Evolutionary conservation across 2,329 filamentous ascomycete genomes (phyloP).

Genomic region (Exophiala aquamarina): DNA sequence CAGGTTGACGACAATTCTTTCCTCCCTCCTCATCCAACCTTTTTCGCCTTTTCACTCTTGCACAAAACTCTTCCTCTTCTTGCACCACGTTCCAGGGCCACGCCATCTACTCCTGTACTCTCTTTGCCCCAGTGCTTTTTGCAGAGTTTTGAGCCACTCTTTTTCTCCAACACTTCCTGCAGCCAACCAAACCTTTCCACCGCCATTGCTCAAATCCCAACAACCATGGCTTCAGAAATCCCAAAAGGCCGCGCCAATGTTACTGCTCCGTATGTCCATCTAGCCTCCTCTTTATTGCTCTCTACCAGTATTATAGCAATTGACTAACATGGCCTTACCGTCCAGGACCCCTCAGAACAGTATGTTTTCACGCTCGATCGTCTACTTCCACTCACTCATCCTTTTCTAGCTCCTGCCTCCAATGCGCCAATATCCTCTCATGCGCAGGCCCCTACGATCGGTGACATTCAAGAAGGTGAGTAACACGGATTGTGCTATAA

Average conservation of each 20-base stretch:
- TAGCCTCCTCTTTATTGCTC: background rate
- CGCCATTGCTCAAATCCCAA: constrained; percentile 5
- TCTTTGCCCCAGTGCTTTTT: constrained; percentile 67
- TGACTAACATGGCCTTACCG: constrained; percentile 29
- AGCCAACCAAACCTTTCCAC: constrained; percentile 7
- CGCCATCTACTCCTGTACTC: background rate
- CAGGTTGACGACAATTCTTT: too few species aligned
- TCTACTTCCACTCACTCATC: constrained; percentile 11
- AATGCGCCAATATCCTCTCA: constrained; percentile 97
- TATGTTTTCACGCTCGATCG: constrained; percentile 4
- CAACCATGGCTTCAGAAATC: constrained; percentile 17
- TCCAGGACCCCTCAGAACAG: constrained; percentile 96
- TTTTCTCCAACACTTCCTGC: constrained; percentile 53
- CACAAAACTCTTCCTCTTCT: too few species aligned
- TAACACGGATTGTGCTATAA: constrained; percentile 11
- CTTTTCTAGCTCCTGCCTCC: constrained; percentile 62
- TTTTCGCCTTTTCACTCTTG: too few species aligned
- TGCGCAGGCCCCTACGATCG: constrained; percentile 89
- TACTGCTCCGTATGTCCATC: constrained; percentile 14
- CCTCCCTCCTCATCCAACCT: too few species aligned
- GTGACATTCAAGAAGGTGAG: constrained; percentile 94
- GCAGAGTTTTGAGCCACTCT: constrained; percentile 2
- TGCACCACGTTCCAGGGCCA: too few species aligned
- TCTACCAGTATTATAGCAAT: background rate
- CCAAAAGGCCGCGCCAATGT: constrained; percentile 16